Conservation (phyloP, 306 rosid genomes). For the Glycine tomentella region DNA sequence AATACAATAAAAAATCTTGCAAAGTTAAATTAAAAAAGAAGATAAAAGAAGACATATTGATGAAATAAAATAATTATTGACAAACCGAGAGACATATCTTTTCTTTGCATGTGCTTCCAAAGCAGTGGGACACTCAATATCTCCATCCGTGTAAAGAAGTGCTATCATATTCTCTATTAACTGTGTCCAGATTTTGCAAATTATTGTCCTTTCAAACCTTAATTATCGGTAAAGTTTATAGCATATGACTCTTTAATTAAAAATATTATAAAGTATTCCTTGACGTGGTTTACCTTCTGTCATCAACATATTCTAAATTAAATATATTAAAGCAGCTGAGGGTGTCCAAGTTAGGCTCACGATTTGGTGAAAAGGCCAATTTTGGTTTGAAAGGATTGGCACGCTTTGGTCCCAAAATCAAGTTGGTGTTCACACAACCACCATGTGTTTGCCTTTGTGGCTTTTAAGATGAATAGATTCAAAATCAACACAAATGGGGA, state of each 20-base stretch:
- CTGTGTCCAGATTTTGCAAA: slow-evolving; percentile 26
- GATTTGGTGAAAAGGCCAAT: slow-evolving; percentile 42
- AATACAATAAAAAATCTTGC: neutral
- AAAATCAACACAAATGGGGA: slow-evolving; percentile 36
- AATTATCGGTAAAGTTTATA: slow-evolving; percentile 29
- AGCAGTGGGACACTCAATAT: slow-evolving; percentile 39
- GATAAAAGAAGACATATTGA: neutral
- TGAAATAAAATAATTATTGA: slow-evolving; percentile 24
- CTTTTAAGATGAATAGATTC: slow-evolving; percentile 41
- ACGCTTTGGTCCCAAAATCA: slow-evolving; percentile 36
- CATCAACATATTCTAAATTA: slow-evolving; percentile 26
- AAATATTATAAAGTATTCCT: neutral
- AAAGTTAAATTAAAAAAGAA: neutral
- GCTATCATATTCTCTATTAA: slow-evolving; percentile 39
- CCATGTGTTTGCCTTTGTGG: slow-evolving; percentile 28
- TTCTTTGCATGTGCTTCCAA: slow-evolving; percentile 43
- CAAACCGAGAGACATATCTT: slow-evolving; percentile 41
- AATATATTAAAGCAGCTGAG: slow-evolving; percentile 21
- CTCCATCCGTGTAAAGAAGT: slow-evolving; percentile 32
- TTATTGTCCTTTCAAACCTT: slow-evolving; percentile 26
- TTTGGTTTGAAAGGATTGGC: slow-evolving; percentile 42
- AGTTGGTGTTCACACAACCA: slow-evolving; percentile 30
- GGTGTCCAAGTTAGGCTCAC: slow-evolving; percentile 30
- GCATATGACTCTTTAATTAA: slow-evolving; percentile 14
- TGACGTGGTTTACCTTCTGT: slow-evolving; percentile 42